phyloP scores from a whole-genome alignment of 1,139 yeast species.

The Yamadazyma blattariae region DNA sequence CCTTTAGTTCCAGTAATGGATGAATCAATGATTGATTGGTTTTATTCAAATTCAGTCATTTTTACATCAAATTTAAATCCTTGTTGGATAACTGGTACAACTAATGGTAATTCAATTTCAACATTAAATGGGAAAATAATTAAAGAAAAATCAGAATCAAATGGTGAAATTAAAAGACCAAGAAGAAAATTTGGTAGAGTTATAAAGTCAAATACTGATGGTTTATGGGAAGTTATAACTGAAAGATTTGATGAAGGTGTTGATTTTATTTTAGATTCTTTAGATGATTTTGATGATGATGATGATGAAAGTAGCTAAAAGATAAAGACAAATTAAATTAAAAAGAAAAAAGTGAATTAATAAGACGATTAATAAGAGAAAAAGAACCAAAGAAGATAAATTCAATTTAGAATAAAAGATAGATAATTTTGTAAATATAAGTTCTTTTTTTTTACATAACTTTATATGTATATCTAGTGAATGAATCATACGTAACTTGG shows the following conservation, averaged over 20 bases:
- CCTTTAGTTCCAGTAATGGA: conserved; percentile 85
- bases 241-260: conserved; percentile 85
- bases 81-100: conserved; percentile 58
- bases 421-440: too few species aligned
- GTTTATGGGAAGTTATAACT: conserved; percentile 71
- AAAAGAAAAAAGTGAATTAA: too few species aligned
- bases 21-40: conserved; percentile 90
- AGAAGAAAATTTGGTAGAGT: conserved; percentile 91
- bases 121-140: conserved; percentile 17
- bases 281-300: conserved; percentile 47
- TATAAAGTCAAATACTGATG: conserved; percentile 66
- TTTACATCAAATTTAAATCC: conserved; percentile 74
- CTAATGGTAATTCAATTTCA: conserved; percentile 18
- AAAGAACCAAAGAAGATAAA: too few species aligned
- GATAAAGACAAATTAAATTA: too few species aligned
- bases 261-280: conserved; percentile 76
- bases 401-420: too few species aligned
- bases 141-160: conserved; percentile 4
- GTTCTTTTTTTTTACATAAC: too few species aligned
- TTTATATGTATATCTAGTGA: background rate
- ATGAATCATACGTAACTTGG: conserved; percentile 47
- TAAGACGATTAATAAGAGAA: too few species aligned
- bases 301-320: conserved; percentile 9
- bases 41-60: conserved; percentile 77
- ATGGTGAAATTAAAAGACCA: conserved; percentile 60